phyloP scores from a whole-genome alignment of 441 rosid species.

The California macrophylla region DNA sequence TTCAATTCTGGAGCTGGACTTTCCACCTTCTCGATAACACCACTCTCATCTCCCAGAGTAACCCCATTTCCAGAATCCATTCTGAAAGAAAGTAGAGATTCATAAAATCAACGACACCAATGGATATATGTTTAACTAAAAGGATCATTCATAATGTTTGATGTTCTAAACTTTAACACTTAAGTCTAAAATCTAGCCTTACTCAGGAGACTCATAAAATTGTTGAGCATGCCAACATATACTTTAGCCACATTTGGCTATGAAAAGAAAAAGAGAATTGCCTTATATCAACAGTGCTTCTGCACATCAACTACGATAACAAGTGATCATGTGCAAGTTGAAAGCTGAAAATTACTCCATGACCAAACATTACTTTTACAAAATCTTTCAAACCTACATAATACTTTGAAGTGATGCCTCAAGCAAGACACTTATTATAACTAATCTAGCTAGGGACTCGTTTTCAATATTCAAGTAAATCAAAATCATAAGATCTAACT shows the following conservation, averaged over 20 bases:
- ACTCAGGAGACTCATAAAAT: not conserved
- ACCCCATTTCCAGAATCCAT: constrained; percentile 51
- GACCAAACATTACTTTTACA: not conserved
- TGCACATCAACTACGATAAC: not conserved
- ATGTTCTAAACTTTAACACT: not conserved
- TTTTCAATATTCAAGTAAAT: not conserved
- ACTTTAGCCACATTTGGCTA: not conserved
- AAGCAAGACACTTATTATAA: not conserved
- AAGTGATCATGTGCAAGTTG: not conserved
- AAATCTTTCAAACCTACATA: not conserved
- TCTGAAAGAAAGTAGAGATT: constrained; percentile 8
- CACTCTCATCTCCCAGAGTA: constrained; percentile 29
- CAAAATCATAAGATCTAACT: not conserved
- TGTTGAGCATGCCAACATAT: not conserved
- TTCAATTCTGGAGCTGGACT: constrained; percentile 22
- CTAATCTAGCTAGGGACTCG: not conserved
- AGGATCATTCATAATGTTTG: not conserved
- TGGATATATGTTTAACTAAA: not conserved
- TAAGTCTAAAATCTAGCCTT: not conserved
- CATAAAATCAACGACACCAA: constrained; percentile 3
- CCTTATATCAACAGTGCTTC: not conserved
- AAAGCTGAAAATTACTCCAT: not conserved
- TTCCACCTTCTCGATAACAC: constrained; percentile 25
- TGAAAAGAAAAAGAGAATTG: not conserved
- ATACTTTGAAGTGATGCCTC: not conserved